phyloP scores from a whole-genome alignment of 306 rosid genomes.

The Malus sylvestris region DNA sequence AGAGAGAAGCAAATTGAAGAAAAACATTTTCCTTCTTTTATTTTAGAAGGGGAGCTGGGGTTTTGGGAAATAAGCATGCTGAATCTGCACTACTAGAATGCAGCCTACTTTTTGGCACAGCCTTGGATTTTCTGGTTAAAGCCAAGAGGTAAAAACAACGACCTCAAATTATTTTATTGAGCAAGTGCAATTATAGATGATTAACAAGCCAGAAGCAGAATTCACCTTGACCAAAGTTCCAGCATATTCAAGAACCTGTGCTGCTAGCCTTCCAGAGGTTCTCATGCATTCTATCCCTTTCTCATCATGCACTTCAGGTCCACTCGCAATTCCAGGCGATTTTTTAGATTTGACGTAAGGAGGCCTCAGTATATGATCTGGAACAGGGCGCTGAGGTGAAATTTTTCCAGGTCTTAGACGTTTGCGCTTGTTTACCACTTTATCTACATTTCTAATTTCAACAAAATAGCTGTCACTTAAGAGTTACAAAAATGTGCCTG shows the following conservation, averaged over 20 bases:
- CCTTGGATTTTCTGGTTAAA: neutral
- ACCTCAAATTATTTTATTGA: neutral
- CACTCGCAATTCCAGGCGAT: constrained; percentile 68
- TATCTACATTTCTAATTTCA: constrained; percentile 52
- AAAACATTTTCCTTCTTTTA: neutral
- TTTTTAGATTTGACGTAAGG: constrained; percentile 60
- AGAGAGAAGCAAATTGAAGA: neutral
- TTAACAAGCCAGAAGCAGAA: constrained; percentile 7
- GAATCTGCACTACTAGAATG: neutral
- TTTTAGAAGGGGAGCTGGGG: too few relatives aligned
- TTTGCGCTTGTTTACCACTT: constrained; percentile 47
- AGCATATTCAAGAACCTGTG: constrained; percentile 86
- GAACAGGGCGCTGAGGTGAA: constrained; percentile 72
- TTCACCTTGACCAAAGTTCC: constrained; percentile 87
- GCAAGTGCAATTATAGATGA: neutral
- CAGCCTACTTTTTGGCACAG: neutral
- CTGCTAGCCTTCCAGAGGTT: constrained; percentile 96
- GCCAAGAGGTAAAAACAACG: neutral
- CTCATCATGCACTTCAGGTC: constrained; percentile 78
- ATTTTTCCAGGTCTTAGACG: constrained; percentile 70
- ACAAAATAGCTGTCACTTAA: constrained; percentile 16
- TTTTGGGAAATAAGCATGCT: neutral
- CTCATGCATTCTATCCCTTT: constrained; percentile 80
- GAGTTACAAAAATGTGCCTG: neutral
- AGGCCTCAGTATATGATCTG: constrained; percentile 57